Conservation (phyloP, 1,139 yeast genomes). For the Yarrowia galli region DNA sequence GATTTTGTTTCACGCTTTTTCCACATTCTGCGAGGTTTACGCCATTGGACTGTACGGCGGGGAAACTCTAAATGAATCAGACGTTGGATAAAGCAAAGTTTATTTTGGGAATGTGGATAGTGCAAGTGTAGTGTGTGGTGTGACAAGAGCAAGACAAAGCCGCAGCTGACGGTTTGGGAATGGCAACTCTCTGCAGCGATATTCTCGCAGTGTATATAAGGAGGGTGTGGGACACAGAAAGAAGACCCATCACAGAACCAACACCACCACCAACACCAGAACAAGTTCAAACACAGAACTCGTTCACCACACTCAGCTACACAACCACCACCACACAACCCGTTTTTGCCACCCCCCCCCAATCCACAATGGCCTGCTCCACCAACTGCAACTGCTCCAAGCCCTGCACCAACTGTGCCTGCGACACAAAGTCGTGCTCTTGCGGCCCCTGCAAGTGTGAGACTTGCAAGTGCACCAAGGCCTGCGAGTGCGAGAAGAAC, state of each 20-base stretch:
- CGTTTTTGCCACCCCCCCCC: too few species aligned
- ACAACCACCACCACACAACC: background rate
- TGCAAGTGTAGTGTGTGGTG: background rate
- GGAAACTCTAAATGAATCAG: background rate
- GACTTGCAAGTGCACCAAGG: slow-evolving; percentile 26
- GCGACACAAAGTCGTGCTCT: slow-evolving; percentile 34
- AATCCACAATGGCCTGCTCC: slow-evolving; percentile 35
- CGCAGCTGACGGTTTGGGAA: background rate
- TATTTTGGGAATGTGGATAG: background rate
- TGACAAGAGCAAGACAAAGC: too few species aligned
- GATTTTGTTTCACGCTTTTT: background rate
- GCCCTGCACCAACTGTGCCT: slow-evolving; percentile 38
- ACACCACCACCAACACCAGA: too few species aligned
- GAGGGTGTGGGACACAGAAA: background rate
- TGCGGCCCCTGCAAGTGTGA: slow-evolving; percentile 32
- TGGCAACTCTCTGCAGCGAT: background rate
- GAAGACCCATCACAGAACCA: too few species aligned
- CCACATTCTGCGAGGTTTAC: background rate
- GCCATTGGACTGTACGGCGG: slow-evolving; percentile 25
- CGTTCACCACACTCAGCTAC: background rate
- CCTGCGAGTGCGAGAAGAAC: slow-evolving; percentile 35
- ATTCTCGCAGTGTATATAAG: slow-evolving; percentile 1
- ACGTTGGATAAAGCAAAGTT: background rate
- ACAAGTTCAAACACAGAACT: too few species aligned
- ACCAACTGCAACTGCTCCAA: slow-evolving; percentile 36